Conservation (phyloP, 1,284 basidiomycete species). For the Tylopilus orsonianus region DNA sequence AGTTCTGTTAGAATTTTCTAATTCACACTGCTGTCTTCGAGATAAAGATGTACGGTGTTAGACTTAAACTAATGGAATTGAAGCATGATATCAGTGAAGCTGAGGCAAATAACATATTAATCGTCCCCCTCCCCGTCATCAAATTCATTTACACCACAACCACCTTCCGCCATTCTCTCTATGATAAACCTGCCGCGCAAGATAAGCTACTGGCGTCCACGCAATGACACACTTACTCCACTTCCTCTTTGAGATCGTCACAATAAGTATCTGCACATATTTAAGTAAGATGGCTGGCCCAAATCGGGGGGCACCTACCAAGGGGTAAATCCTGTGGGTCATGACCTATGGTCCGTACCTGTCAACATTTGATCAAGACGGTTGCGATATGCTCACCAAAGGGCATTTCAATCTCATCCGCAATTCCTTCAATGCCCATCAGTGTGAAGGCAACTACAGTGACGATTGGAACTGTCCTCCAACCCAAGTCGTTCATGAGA, state of each 20-base stretch:
- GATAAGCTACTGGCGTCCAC: slow-evolving; percentile 9
- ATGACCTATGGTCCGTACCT: slow-evolving; percentile 41
- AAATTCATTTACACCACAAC: slow-evolving; percentile 59
- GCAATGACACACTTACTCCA: slow-evolving; percentile 47
- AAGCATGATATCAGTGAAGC: not conserved
- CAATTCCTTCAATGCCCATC: slow-evolving; percentile 93
- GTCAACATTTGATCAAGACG: slow-evolving; percentile 3
- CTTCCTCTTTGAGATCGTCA: slow-evolving; percentile 80
- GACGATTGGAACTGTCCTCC: slow-evolving; percentile 81
- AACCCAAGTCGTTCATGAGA: slow-evolving; percentile 74
- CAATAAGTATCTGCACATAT: slow-evolving; percentile 69
- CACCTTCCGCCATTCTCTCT: slow-evolving; percentile 75
- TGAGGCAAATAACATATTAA: slow-evolving; percentile 34
- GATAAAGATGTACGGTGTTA: not conserved
- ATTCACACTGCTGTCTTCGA: slow-evolving; percentile 1
- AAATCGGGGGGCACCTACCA: slow-evolving; percentile 42
- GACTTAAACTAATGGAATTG: not conserved
- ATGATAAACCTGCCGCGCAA: slow-evolving; percentile 63
- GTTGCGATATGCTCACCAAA: slow-evolving; percentile 50
- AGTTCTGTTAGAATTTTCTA: slow-evolving; percentile 67
- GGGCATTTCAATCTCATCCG: slow-evolving; percentile 90
- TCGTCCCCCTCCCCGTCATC: slow-evolving; percentile 80
- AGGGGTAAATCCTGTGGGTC: slow-evolving; percentile 69
- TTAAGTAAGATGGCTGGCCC: slow-evolving; percentile 8
- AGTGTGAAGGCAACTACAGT: slow-evolving; percentile 85